These are phyloP conservation scores for Paraphysoderma sedebokerense DNA, from an alignment of 371 early-diverging fungal genomes.

Conservation along the genomic window DNA sequence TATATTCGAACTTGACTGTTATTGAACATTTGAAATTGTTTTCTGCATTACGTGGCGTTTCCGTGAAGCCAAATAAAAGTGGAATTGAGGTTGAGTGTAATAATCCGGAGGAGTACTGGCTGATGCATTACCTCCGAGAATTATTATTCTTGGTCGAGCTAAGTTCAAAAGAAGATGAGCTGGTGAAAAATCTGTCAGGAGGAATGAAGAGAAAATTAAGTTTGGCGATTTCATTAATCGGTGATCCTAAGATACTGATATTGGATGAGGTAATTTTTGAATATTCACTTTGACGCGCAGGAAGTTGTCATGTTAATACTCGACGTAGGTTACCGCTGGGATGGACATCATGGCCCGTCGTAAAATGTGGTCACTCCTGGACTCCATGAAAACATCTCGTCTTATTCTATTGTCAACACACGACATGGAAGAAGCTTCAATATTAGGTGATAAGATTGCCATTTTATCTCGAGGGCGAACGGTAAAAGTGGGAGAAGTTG, in stretches of 20 bases:
- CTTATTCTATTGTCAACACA: slow-evolving; percentile 21
- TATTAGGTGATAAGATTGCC: too few relatives aligned
- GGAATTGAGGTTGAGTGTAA: too few relatives aligned
- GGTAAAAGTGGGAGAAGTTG: too few relatives aligned
- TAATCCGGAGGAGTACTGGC: too few relatives aligned
- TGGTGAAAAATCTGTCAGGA: slow-evolving; percentile 38
- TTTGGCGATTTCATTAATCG: slow-evolving; percentile 53
- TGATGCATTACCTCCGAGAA: slow-evolving; percentile 29
- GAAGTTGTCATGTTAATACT: too few relatives aligned
- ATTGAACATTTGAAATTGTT: slow-evolving; percentile 1
- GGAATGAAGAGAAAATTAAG: slow-evolving; percentile 61
- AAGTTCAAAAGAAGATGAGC: slow-evolving; percentile 25
- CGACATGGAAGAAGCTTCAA: slow-evolving; percentile 63
- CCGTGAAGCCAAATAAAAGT: slow-evolving; percentile 7
- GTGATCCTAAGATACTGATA: slow-evolving; percentile 52
- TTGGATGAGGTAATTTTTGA: too few relatives aligned
- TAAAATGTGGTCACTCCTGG: too few relatives aligned
- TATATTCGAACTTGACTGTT: slow-evolving; percentile 21
- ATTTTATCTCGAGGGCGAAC: too few relatives aligned
- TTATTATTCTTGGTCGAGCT: slow-evolving; percentile 26
- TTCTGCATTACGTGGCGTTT: slow-evolving; percentile 45
- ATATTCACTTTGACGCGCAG: too few relatives aligned
- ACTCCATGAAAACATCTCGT: too few relatives aligned
- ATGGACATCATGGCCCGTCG: too few relatives aligned
- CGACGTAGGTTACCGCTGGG: too few relatives aligned